A percentile compares a stretch with the other conserved stretches of the same genome.
Conservation (phyloP, 306 rosid species). For the Vigna trinervia region DNA sequence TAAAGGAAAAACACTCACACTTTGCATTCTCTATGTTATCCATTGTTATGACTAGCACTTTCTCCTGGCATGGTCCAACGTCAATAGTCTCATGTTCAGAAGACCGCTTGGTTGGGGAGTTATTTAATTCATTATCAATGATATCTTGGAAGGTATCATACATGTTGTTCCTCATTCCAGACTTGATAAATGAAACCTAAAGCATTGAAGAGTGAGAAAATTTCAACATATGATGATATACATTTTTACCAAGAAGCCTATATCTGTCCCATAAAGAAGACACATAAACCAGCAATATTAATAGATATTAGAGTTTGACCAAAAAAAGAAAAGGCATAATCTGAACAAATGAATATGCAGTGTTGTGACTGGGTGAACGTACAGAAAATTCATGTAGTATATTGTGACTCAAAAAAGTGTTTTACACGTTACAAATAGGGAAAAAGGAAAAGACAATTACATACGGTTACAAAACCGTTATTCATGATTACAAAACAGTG, state of each 20-base stretch:
- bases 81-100: conserved; percentile 62
- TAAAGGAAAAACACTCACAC: conserved; percentile 58
- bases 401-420: no score
- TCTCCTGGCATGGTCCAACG: conserved; percentile 67
- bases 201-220: conserved; percentile 22
- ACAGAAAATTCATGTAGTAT: no score
- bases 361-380: no score
- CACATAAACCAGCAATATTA: not conserved
- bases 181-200: conserved; percentile 78
- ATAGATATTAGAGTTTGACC: no score
- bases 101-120: conserved; percentile 51
- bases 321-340: no score
- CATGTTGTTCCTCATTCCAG: conserved; percentile 87
- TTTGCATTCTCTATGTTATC: conserved; percentile 36
- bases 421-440: no score
- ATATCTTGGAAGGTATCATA: conserved; percentile 77
- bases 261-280: not conserved
- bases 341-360: no score
- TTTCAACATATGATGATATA: conserved; percentile 22
- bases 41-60: conserved; percentile 35
- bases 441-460: no score
- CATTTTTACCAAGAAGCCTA: conserved; percentile 13
- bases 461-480: no score
- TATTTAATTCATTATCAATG: conserved; percentile 50
- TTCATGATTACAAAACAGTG: no score